A percentile compares a stretch with the other conserved stretches of the same genome.
These are phyloP conservation scores for Chrysoporthe austroafricana DNA, from an alignment of 2,329 filamentous ascomycete species.

Conservation along the genomic window DNA sequence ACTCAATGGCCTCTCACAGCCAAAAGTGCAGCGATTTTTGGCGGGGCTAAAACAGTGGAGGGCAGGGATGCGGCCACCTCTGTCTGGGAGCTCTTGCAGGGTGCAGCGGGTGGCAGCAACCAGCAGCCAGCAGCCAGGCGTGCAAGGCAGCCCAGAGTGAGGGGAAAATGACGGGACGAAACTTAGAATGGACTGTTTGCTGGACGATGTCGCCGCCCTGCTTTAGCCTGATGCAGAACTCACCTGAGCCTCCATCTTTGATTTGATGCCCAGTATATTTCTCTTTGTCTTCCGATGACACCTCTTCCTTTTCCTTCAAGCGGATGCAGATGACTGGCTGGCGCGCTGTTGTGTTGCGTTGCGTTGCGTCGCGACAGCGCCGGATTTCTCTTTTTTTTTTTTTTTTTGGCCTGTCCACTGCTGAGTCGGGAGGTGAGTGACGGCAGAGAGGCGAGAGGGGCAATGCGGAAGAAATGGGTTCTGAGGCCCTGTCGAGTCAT, in stretches of 20 bases:
- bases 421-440: neutral
- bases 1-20: slow-evolving; percentile 14
- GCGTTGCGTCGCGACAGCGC: slow-evolving; percentile 2
- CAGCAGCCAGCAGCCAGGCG: neutral
- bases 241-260: slow-evolving; percentile 28
- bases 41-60: slow-evolving; percentile 20
- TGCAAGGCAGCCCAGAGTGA: neutral
- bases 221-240: slow-evolving; percentile 14
- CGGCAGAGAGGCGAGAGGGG: neutral
- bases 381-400: neutral
- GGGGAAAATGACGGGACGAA: neutral
- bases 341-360: neutral
- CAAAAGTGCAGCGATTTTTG: slow-evolving; percentile 27
- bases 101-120: slow-evolving; percentile 10
- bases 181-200: neutral
- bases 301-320: neutral
- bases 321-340: neutral
- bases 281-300: slow-evolving; percentile 6
- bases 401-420: neutral
- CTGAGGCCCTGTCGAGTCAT: slow-evolving; percentile 6
- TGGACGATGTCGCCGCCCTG: slow-evolving; percentile 2
- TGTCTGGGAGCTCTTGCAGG: slow-evolving; percentile 4
- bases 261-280: slow-evolving; percentile 3
- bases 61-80: neutral
- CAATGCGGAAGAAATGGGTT: slow-evolving; percentile 5